Conservation (phyloP, 2,329 filamentous ascomycete species). For the Fusarium praegraminearum region DNA sequence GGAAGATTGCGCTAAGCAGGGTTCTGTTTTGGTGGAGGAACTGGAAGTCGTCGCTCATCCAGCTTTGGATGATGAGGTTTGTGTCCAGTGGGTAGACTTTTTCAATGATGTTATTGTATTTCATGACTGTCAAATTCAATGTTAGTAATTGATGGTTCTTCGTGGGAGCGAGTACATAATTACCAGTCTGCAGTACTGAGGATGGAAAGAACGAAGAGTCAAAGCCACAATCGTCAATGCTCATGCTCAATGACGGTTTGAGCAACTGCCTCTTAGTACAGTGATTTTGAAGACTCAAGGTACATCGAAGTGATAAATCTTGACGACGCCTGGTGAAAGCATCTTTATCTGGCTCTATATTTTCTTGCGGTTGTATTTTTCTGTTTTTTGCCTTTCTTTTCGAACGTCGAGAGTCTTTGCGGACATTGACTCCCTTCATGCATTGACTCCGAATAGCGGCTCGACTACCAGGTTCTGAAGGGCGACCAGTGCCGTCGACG, state of each 20-base stretch:
- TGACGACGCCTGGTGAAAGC: neutral
- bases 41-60: neutral
- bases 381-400: neutral
- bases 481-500: neutral
- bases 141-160: neutral
- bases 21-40: neutral
- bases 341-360: rapidly evolving
- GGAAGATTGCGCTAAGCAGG: neutral
- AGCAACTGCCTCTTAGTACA: neutral
- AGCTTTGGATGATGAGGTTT: neutral
- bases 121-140: neutral
- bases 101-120: neutral
- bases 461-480: neutral
- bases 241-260: neutral
- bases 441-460: slow-evolving; percentile 7
- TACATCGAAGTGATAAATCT: neutral
- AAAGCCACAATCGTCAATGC: neutral
- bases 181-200: neutral
- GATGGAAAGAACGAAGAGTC: neutral
- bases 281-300: too few species aligned
- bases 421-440: slow-evolving; percentile 17
- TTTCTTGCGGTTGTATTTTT: rapidly evolving
- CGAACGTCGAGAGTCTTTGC: slow-evolving; percentile 10
- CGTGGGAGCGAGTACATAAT: too few species aligned
- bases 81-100: neutral